Evolutionary conservation across 805 yeast genomes (phyloP), one percentile per base, ranked within the genome.

Genomic region (Teunomyces aglyptinius): DNA sequence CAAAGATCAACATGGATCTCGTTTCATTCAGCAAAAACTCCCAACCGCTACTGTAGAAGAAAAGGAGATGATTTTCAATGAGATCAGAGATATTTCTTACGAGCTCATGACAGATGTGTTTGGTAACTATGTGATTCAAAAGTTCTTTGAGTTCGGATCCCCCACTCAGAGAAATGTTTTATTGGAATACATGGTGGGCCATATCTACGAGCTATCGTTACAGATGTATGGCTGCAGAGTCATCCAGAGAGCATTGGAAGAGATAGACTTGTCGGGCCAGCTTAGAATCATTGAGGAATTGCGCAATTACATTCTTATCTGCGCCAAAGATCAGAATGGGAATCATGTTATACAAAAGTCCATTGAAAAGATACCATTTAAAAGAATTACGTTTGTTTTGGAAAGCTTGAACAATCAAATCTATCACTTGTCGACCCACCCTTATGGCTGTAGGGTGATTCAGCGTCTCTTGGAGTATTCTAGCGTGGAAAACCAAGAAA

Each of bases 141-240:
- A 92, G 65, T 88, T 82, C 59, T 89, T 94, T 65, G 98, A 94
- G 68, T 76, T 71, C 58, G 97, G 97, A 27, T 73, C 83, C 3
- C 75, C 67, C 20, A 76, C 81, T 19, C 97, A 92, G 62, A 82
- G 78, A 58, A 75, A 80, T 27, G 75, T 84, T 10, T 71, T 94
- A 51, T 79, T 89, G 44, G 83, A 78, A 33, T 73, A 76, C 45
- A 85, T 90, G 90, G 73, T 75, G 46, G 89, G 91, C 6, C 84
- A 84, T 43, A 81, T 94, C 59, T 77, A 86, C 51, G 77, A 76
- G 16, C 71, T 94, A 46, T 86, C 97, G 0, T 68, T 90, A 59
- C 98, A 94, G 60, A 92, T 92, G 97, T 94, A 94, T 65, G 98
- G 98, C 2, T 94, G 99, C 64, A 78, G 99, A 54, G 99, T 94